Base-by-base conservation (phyloP, 2,329 filamentous ascomycete genomes). In the Cercospora janseana region DNA sequence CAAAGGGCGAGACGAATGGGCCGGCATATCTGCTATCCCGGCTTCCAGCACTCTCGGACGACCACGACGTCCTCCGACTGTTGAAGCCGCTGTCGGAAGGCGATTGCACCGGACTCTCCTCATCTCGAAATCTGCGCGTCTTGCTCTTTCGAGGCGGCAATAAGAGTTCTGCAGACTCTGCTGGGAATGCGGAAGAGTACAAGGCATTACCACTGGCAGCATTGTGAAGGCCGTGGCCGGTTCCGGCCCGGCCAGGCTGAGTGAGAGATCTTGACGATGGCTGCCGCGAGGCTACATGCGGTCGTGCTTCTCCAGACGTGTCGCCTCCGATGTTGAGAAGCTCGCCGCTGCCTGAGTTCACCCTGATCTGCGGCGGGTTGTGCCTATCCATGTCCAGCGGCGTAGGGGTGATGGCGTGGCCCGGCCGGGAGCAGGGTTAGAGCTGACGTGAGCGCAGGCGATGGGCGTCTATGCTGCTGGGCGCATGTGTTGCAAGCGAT, bases 61-160 rank as follows among this genome's bases (percentile, higher is more conserved):
- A 81, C 77, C 81, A 85, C 66, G 83, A 87, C 24, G 82, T 82
- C 51, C 82, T 72, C 57, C 81, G 73, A 8, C 81, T 85, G 9
- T 79, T 82, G 63, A 76, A 73, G 42, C 66, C 72, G 34, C 77
- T 78, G 3, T 69, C 68, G 23, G 72, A 71, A 18, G 77, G 75
- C 23, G 78, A 78, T n/a, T 70, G 64, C 51, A 72, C 66, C 24
- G 72, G 74, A 23, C 73, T 75, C 27, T 76, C 73, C 27, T 79
- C 72, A 59, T 81, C 79, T 53, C 76, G 70, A 54, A 76, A 78
- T 24, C 75, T 71, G 35, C 73, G 70, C 49, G 75, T 70, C 31
- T 70, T 71, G 32, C 76, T 74, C 45, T 69, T 75, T 60, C 63
- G 71, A 29, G 72, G 79, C 51, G 72, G 77, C 46, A 77, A 70